Percentiles rank a stretch among this genome's conserved stretches.
phyloP scores from a whole-genome alignment of 352 stramenopile genomes.

The Phytopythium chamaehyphon region DNA sequence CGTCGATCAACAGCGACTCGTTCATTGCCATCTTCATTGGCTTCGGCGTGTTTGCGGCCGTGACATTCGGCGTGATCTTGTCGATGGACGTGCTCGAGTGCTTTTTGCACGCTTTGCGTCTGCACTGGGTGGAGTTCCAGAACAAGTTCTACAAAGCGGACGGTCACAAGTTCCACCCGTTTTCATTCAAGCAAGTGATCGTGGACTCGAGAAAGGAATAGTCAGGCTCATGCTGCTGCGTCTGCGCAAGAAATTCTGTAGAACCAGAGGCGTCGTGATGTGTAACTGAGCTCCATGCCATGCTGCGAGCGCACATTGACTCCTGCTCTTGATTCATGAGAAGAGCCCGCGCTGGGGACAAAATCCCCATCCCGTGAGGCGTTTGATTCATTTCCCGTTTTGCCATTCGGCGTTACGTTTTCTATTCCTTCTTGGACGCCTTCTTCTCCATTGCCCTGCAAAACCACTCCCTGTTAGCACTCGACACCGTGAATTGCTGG shows the following conservation, averaged over 20 bases:
- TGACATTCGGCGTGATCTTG: conserved; percentile 97
- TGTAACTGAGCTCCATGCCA: no score
- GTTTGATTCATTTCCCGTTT: no score
- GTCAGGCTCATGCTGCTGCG: no score
- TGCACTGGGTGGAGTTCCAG: conserved; percentile 99
- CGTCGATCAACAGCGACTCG: conserved; percentile 95
- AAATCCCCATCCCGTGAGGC: no score
- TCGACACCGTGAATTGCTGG: background rate
- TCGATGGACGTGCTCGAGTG: conserved; percentile 99
- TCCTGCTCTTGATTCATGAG: no score
- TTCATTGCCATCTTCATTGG: conserved; percentile 96
- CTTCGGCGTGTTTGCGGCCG: conserved; percentile 90
- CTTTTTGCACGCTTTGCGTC: conserved; percentile 98
- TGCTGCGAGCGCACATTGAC: no score
- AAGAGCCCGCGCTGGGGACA: no score
- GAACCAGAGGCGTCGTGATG: no score
- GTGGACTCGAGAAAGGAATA: conserved; percentile 47
- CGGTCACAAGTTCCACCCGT: conserved; percentile 95
- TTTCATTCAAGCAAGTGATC: conserved; percentile 91
- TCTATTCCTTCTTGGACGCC: conserved; percentile 37
- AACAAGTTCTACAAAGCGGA: conserved; percentile 99
- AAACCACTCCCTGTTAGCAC: background rate
- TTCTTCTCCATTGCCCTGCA: conserved; percentile 63
- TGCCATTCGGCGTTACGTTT: no score
- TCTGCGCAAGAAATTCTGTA: no score